Conservation (phyloP, 768 basidiomycete genomes). For the Lentinula sp. region DNA sequence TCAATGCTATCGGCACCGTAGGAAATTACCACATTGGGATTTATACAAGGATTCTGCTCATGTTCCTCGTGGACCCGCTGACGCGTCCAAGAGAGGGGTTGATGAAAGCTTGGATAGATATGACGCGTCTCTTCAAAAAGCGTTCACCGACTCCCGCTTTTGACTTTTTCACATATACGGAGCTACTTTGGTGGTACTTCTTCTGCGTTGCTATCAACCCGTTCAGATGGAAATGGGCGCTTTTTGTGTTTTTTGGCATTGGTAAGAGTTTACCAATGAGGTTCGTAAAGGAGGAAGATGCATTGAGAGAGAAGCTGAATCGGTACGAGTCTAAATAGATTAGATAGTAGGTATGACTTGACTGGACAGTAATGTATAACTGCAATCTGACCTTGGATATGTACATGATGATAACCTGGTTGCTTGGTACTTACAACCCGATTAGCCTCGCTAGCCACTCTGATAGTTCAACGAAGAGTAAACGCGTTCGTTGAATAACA, state of each 20-base stretch:
- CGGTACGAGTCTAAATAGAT: neutral
- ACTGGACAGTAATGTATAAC: too few species aligned
- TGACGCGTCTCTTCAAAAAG: conserved; percentile 42
- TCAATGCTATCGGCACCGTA: conserved; percentile 38
- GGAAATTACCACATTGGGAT: conserved; percentile 45
- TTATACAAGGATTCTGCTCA: conserved; percentile 43
- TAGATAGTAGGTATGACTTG: too few species aligned
- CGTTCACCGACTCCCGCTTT: conserved; percentile 16
- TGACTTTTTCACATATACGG: conserved; percentile 53
- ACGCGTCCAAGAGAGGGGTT: conserved; percentile 39
- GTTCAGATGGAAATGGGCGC: conserved; percentile 7
- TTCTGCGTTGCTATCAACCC: conserved; percentile 8
- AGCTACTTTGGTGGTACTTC: conserved; percentile 21
- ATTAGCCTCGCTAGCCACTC: too few species aligned
- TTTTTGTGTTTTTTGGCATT: conserved; percentile 5
- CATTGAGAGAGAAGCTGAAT: neutral
- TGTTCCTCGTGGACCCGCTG: conserved; percentile 38
- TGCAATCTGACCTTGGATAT: too few species aligned
- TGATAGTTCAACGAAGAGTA: too few species aligned
- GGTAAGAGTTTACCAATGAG: conserved; percentile 3
- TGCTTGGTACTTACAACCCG: too few species aligned
- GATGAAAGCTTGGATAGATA: conserved; percentile 55
- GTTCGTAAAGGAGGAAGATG: conserved; percentile 4
- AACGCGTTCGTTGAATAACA: too few species aligned
- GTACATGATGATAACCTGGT: too few species aligned